A percentile compares a stretch with the other conserved stretches of the same genome.
phyloP scores from a whole-genome alignment of 2,329 filamentous ascomycete species.

The Elsinoe batatas region DNA sequence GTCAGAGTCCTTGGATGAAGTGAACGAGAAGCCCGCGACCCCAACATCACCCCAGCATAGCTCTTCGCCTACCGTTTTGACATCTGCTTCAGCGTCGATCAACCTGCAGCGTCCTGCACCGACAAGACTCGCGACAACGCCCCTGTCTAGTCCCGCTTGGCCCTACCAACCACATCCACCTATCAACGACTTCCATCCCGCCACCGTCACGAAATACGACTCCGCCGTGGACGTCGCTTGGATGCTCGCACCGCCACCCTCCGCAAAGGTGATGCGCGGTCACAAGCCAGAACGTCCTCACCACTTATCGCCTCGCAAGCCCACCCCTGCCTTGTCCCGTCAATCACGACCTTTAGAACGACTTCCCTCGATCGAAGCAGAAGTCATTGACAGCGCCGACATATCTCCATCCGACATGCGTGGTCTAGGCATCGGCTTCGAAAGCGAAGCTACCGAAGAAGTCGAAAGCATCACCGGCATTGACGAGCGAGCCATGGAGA shows the following conservation, averaged over 20 bases:
- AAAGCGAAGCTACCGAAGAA: not conserved
- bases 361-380: not conserved
- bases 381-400: not conserved
- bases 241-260: constrained; percentile 91
- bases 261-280: constrained; percentile 82
- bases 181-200: constrained; percentile 60
- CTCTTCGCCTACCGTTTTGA: constrained; percentile 7
- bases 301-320: constrained; percentile 2
- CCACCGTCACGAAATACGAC: constrained; percentile 30
- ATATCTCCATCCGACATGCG: not conserved
- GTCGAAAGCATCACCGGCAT: not conserved
- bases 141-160: constrained; percentile 19
- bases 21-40: not conserved
- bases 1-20: not conserved
- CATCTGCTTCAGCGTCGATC: not conserved
- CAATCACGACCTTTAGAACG: not conserved
- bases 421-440: constrained; percentile 2
- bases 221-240: constrained; percentile 58
- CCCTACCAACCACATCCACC: constrained; percentile 35
- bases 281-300: constrained; percentile 52
- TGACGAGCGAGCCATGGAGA: not conserved
- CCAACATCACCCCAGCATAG: not conserved
- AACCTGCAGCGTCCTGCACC: constrained; percentile 35
- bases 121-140: constrained; percentile 28
- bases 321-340: not conserved